These are phyloP conservation scores for Aspergillus avenaceus DNA, from an alignment of 495 filamentous ascomycete genomes.

Conservation along the genomic window DNA sequence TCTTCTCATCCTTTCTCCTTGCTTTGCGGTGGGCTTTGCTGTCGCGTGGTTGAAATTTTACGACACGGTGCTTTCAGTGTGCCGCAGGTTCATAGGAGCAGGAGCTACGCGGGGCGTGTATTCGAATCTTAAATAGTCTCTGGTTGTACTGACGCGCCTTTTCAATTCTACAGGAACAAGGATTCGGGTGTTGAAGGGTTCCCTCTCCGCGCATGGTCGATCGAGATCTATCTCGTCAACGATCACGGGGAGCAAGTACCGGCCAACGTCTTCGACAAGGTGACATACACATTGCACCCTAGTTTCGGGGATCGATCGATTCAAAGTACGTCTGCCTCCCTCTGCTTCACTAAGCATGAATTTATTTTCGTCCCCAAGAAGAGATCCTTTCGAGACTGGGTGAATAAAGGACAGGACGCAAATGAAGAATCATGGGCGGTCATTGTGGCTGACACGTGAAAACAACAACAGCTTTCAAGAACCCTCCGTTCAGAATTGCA, in stretches of 20 bases:
- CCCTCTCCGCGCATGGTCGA: conserved; percentile 74
- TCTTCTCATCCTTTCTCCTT: neutral
- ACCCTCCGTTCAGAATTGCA: conserved; percentile 80
- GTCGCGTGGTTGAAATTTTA: neutral
- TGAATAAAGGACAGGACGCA: neutral
- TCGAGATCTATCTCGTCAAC: conserved; percentile 57
- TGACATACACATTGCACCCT: conserved; percentile 85
- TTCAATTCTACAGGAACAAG: conserved; percentile 47
- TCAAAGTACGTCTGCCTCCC: conserved; percentile 61
- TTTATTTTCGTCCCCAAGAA: no score
- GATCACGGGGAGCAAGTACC: conserved; percentile 63
- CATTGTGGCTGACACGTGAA: neutral
- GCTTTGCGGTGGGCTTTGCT: conserved; percentile 4
- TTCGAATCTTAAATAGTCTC: conserved; percentile 2
- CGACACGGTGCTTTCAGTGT: neutral
- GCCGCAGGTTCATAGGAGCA: neutral
- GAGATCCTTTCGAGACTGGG: no score
- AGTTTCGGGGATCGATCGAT: conserved; percentile 75
- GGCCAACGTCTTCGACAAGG: conserved; percentile 85
- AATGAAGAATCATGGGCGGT: no score
- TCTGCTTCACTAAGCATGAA: no score
- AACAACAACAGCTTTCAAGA: conserved; percentile 59
- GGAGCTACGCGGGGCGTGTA: neutral
- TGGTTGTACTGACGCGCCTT: conserved; percentile 13
- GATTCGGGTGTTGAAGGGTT: conserved; percentile 78